Conservation (phyloP, 2,329 filamentous ascomycete species). For the Verticillium albo-atrum region DNA sequence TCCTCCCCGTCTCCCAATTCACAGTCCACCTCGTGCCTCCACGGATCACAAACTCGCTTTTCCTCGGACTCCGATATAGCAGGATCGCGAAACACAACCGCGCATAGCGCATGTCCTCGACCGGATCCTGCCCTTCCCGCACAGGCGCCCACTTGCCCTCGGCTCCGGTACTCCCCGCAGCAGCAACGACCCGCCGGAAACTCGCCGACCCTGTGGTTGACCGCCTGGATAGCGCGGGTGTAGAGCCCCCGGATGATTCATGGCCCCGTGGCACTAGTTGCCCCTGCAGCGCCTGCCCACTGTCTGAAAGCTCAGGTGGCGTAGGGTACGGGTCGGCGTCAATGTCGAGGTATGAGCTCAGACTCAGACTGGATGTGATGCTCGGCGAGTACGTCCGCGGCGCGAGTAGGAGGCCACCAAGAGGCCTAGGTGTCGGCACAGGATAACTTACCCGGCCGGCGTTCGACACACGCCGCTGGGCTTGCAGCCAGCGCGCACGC, state of each 20-base stretch:
- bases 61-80: conserved; percentile 51
- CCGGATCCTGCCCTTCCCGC: neutral
- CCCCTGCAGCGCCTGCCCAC: neutral
- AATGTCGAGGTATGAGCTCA: neutral
- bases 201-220: neutral
- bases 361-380: neutral
- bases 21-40: conserved; percentile 55
- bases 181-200: neutral
- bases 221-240: neutral
- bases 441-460: conserved; percentile 12
- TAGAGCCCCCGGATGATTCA: neutral
- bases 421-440: conserved; percentile 9
- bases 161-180: conserved; percentile 36
- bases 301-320: neutral
- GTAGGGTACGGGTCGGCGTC: neutral
- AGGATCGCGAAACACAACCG: conserved; percentile 57
- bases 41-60: conserved; percentile 53
- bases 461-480: conserved; percentile 21
- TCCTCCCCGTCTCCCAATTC: conserved; percentile 53
- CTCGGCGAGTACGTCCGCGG: neutral
- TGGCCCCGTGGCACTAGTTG: neutral
- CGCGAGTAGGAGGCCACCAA: neutral
- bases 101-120: conserved; percentile 54
- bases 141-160: conserved; percentile 54
- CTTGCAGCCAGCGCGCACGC: conserved; percentile 45